A percentile compares a stretch with the other conserved stretches of the same genome.
Conservation (phyloP, 2,329 filamentous ascomycete species). For the Fusarium compactum region DNA sequence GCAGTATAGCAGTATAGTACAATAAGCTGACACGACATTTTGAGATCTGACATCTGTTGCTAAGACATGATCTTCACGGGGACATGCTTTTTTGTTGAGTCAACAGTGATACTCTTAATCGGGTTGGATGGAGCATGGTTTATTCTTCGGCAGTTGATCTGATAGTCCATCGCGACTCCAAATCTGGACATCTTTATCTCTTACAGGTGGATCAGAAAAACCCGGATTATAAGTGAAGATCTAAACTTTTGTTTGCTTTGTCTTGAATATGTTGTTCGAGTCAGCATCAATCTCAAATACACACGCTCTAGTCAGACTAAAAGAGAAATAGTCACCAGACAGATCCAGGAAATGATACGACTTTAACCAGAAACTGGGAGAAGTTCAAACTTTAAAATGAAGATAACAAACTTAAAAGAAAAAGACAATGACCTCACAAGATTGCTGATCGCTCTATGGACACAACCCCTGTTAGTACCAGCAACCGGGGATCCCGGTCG, state of each 20-base stretch:
- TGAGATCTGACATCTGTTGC: not conserved
- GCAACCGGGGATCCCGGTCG: conserved; percentile 35
- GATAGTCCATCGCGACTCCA: not conserved
- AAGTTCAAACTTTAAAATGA: conserved; percentile 12
- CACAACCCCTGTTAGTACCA: not conserved
- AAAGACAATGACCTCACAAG: conserved; percentile 42
- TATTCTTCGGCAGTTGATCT: not conserved
- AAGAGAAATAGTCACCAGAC: not conserved
- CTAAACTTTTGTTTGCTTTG: not conserved
- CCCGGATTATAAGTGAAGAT: conserved; percentile 3
- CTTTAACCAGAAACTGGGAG: conserved; percentile 1
- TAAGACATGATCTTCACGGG: not conserved
- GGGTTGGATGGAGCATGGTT: not conserved
- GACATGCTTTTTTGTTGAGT: not conserved
- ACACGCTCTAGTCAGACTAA: not conserved
- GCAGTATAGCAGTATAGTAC: not conserved
- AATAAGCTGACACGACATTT: not conserved
- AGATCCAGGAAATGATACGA: not conserved
- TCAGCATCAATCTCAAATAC: not conserved
- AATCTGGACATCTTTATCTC: not conserved
- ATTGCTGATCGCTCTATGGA: conserved; percentile 7
- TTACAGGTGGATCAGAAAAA: not conserved
- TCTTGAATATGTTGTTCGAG: not conserved
- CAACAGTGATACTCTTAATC: conserved; percentile 1
- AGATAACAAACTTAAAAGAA: conserved; percentile 15